Base-by-base conservation (phyloP, 768 basidiomycete genomes). In the Pisolithus sp. region DNA sequence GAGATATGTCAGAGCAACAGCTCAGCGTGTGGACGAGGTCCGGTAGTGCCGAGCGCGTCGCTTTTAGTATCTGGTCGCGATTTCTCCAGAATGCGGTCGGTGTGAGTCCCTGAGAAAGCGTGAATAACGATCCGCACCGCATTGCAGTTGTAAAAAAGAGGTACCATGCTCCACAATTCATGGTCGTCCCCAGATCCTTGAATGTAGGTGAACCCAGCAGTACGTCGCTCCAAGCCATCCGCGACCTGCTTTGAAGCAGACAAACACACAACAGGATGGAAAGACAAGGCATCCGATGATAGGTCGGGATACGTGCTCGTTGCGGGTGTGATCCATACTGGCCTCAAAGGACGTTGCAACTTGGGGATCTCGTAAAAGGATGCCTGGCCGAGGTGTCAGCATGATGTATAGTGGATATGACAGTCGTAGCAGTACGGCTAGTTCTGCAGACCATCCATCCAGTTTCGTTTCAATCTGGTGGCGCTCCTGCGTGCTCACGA, bases 131-230 rank as follows among this genome's bases (percentile, higher is more conserved):
- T 38, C 18, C 28, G 12, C 28, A 66, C 41, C 36, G 26, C 34
- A 34, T 34, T 2, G 46, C 48, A 42, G 36, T 43, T 5, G 31
- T 12, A 30, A n/a, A 28, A 28, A 20, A 28, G 15, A 63, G 73
- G 28, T 50, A 88, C 89, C 80, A 80, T 79, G 26, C 84, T 78
- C 93, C 92, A 94, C 5, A 87, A 73, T 66, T 96, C 93, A 61
- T 94, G 91, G 60, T 98, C 95, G 60, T 97, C 95, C 0, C 93
- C 95, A 0, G 89, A 90, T 1, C 95, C 95, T 65, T 95, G 93
- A 7, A 97, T 80, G 63, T 97, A 97, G 20, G 82, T 74, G 63
- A 85, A 96, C 0, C 89, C 89, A n/a, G 73, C 68, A 8, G 72
- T 56, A 1, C 85, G 78, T 20, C 86, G 73, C 53, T 87, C 84